Conservation (phyloP, 2,329 filamentous ascomycete genomes). For the Aspergillus bombycis region DNA sequence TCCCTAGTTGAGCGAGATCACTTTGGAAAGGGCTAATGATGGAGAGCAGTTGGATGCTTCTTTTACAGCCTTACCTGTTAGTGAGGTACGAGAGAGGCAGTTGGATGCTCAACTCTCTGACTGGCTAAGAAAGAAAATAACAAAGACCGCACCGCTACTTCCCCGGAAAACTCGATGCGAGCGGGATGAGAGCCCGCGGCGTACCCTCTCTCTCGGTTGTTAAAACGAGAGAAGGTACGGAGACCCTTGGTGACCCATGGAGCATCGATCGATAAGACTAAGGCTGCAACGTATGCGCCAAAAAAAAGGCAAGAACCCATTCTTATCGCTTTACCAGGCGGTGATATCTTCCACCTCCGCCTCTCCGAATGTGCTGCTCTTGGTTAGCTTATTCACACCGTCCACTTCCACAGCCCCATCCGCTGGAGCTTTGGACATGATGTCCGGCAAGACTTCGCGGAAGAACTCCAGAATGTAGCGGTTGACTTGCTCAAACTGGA, state of each 20-base stretch:
- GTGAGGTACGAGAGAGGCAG: conserved; percentile 41
- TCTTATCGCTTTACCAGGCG: conserved; percentile 68
- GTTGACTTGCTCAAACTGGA: conserved; percentile 98
- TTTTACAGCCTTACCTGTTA: conserved; percentile 42
- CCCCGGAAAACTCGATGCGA: conserved; percentile 22
- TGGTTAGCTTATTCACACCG: conserved; percentile 66
- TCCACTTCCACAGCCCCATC: conserved; percentile 53
- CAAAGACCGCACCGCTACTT: conserved; percentile 39
- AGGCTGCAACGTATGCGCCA: conserved; percentile 38
- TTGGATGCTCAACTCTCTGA: conserved; percentile 47
- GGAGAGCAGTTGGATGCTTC: conserved; percentile 50
- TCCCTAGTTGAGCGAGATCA: conserved; percentile 7
- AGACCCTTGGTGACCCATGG: conserved; percentile 10
- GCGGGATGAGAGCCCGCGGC: conserved; percentile 17
- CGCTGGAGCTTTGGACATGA: conserved; percentile 71
- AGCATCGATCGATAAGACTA: conserved; percentile 15
- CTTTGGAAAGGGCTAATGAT: conserved; percentile 33
- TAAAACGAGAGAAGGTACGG: conserved; percentile 17
- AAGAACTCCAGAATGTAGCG: conserved; percentile 82
- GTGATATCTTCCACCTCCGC: conserved; percentile 96
- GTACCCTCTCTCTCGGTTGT: conserved; percentile 20
- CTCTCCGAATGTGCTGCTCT: conserved; percentile 92
- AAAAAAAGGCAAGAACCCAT: conserved; percentile 5
- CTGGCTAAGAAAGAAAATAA: conserved; percentile 39
- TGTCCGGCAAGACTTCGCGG: conserved; percentile 78